These are phyloP conservation scores for Agrocybe praecox DNA, from an alignment of 768 basidiomycete genomes.

Conservation along the genomic window DNA sequence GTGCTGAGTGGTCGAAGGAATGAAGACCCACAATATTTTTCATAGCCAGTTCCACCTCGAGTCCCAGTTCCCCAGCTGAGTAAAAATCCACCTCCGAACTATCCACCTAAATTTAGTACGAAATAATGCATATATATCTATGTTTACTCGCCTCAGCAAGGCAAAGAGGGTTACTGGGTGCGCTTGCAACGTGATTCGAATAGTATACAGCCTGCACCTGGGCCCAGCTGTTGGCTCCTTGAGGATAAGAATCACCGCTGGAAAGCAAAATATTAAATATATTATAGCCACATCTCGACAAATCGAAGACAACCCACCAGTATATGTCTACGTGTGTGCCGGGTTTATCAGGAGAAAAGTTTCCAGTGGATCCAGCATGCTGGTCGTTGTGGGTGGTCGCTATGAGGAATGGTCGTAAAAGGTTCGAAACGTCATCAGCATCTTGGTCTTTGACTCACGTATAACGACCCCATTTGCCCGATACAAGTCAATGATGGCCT, in stretches of 20 bases:
- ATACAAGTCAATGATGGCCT: constrained; percentile 46
- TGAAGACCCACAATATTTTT: constrained; percentile 44
- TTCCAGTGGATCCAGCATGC: constrained; percentile 46
- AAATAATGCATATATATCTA: background rate
- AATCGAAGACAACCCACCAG: constrained; percentile 31
- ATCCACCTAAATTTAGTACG: background rate
- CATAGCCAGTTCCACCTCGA: constrained; percentile 51
- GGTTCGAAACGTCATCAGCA: background rate
- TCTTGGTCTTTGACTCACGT: constrained; percentile 29
- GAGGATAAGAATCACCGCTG: constrained; percentile 56
- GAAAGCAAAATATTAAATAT: background rate
- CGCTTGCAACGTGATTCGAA: constrained; percentile 43
- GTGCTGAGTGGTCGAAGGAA: background rate
- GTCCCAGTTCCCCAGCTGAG: constrained; percentile 44
- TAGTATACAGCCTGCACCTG: constrained; percentile 53
- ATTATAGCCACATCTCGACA: background rate
- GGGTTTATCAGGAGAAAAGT: constrained; percentile 50
- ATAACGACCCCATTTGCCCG: constrained; percentile 48
- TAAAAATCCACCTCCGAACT: constrained; percentile 55
- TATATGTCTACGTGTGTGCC: constrained; percentile 51
- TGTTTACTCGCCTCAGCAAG: constrained; percentile 43
- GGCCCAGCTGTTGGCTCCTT: constrained; percentile 48
- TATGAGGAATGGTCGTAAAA: constrained; percentile 15
- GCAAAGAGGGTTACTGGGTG: constrained; percentile 50
- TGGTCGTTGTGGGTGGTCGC: constrained; percentile 54